Conservation (phyloP, 805 yeast species). For the Lipomyces chichibuensis region DNA sequence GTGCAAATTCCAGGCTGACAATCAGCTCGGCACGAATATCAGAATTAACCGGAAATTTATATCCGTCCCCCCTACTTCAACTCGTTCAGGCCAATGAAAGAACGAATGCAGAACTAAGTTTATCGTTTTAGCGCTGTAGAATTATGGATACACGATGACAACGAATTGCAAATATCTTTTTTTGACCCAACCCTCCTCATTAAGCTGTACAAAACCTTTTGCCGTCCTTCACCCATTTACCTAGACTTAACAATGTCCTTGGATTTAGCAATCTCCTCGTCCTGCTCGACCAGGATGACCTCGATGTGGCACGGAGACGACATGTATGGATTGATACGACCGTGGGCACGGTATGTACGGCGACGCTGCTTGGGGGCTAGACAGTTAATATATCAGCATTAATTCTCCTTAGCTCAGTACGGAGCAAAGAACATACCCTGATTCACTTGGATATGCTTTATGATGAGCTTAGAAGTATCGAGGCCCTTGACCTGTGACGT, state of each 20-base stretch:
- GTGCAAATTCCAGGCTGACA: no score
- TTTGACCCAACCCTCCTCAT: neutral
- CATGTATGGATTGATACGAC: slow-evolving; percentile 99
- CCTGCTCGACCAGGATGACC: slow-evolving; percentile 93
- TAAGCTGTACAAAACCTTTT: slow-evolving; percentile 7
- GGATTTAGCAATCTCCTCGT: slow-evolving; percentile 92
- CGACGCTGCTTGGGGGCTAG: slow-evolving; percentile 98
- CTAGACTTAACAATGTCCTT: slow-evolving; percentile 52
- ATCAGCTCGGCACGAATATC: no score
- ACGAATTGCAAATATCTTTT: slow-evolving; percentile 24
- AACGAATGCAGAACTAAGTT: neutral
- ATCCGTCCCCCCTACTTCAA: neutral
- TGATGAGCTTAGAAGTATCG: slow-evolving; percentile 89
- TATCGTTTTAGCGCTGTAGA: neutral
- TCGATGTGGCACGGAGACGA: slow-evolving; percentile 99
- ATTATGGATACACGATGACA: slow-evolving; percentile 13
- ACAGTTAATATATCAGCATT: slow-evolving; percentile 1
- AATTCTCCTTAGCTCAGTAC: neutral
- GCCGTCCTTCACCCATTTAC: slow-evolving; percentile 1
- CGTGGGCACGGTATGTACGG: slow-evolving; percentile 99
- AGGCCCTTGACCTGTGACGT: slow-evolving; percentile 79
- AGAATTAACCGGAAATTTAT: no score
- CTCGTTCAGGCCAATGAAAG: neutral
- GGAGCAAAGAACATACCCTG: slow-evolving; percentile 48
- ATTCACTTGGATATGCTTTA: slow-evolving; percentile 99